Percentiles rank a stretch among this genome's conserved stretches.
Conservation (phyloP, 805 yeast genomes). For the Sugiyamaella smithiae region DNA sequence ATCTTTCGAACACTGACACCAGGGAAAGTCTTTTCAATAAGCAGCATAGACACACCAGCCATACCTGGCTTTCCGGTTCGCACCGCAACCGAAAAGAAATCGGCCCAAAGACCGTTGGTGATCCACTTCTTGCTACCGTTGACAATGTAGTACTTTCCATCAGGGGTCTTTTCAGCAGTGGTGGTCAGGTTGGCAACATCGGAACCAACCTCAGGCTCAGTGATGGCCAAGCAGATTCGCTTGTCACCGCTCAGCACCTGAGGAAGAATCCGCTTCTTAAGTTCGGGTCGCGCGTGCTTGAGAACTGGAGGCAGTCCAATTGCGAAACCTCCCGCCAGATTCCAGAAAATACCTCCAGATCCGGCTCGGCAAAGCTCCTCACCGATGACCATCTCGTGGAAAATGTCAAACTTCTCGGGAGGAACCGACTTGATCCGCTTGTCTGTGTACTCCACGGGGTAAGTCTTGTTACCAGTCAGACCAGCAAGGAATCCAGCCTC, state of each 20-base stretch:
- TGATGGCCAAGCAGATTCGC: slow-evolving; percentile 41
- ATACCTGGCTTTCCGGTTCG: slow-evolving; percentile 43
- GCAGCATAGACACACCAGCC: slow-evolving; percentile 39
- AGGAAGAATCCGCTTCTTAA: slow-evolving; percentile 38
- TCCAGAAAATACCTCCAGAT: slow-evolving; percentile 42
- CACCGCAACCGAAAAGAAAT: slow-evolving; percentile 44
- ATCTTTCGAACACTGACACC: slow-evolving; percentile 39
- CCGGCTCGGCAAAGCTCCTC: slow-evolving; percentile 41
- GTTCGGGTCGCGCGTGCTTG: slow-evolving; percentile 33
- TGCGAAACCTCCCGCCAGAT: slow-evolving; percentile 40
- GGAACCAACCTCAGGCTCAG: slow-evolving; percentile 46
- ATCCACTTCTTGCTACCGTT: slow-evolving; percentile 46
- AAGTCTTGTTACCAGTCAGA: slow-evolving; percentile 35
- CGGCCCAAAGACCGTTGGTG: slow-evolving; percentile 43
- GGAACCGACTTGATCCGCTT: slow-evolving; percentile 37
- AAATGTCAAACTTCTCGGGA: slow-evolving; percentile 37
- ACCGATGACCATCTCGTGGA: slow-evolving; percentile 39
- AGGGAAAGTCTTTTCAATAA: slow-evolving; percentile 38
- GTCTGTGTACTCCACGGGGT: slow-evolving; percentile 38
- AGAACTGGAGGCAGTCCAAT: slow-evolving; percentile 42
- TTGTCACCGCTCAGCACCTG: slow-evolving; percentile 37
- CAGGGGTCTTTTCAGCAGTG: slow-evolving; percentile 37
- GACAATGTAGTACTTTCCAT: slow-evolving; percentile 40
- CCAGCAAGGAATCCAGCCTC: slow-evolving; percentile 41
- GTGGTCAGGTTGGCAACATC: slow-evolving; percentile 43